Conservation (phyloP, 208 protist species). For the Vickermania ingenoplastis region DNA sequence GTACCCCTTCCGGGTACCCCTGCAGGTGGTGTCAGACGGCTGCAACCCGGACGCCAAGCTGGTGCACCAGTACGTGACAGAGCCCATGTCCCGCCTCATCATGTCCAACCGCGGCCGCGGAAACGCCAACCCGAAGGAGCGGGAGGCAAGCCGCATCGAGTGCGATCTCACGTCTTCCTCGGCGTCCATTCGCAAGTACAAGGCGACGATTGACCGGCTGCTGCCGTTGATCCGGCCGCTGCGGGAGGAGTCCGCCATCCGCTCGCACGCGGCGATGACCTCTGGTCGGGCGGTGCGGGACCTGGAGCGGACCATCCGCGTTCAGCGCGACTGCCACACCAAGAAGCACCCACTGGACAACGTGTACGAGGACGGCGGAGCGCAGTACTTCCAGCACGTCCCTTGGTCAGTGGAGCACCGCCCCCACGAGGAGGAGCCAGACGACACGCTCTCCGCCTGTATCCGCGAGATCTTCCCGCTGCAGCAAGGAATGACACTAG, state of each 20-base stretch:
- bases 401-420: conserved; percentile 49
- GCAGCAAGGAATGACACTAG: conserved; percentile 19
- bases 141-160: conserved; percentile 17
- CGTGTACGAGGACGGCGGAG: conserved; percentile 78
- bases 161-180: conserved; percentile 23
- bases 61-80: conserved; percentile 51
- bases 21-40: conserved; percentile 44
- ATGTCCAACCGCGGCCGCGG: conserved; percentile 20
- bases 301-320: conserved; percentile 44
- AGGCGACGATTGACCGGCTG: conserved; percentile 24
- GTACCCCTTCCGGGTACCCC: conserved; percentile 38
- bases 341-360: conserved; percentile 67
- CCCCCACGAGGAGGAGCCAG: conserved; percentile 58
- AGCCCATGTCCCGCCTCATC: conserved; percentile 42
- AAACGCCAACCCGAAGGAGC: conserved; percentile 11
- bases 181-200: conserved; percentile 20
- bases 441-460: conserved; percentile 43
- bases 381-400: conserved; percentile 76
- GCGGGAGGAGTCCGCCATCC: conserved; percentile 49
- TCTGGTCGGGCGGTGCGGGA: conserved; percentile 41
- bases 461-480: conserved; percentile 71
- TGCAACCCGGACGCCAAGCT: conserved; percentile 8
- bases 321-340: conserved; percentile 17
- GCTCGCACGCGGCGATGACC: conserved; percentile 41
- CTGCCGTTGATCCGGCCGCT: conserved; percentile 54